Conservation (phyloP, 306 rosid species). For the Betula pendula region DNA sequence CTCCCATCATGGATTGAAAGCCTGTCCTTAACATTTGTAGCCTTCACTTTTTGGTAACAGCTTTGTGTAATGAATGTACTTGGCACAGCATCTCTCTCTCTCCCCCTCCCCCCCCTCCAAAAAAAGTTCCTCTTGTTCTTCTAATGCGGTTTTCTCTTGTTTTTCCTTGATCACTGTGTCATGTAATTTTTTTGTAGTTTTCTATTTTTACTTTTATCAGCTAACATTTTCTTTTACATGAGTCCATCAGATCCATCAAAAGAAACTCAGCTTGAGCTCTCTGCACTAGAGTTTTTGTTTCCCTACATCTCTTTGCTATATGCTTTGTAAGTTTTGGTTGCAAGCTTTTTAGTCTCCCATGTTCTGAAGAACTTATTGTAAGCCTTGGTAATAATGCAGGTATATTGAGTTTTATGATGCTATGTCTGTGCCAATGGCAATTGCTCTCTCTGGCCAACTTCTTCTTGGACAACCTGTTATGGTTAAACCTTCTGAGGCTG, state of each 20-base stretch:
- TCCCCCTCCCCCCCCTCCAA: too few relatives aligned
- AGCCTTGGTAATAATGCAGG: constrained; percentile 67
- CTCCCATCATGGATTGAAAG: constrained; percentile 37
- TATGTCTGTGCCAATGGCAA: constrained; percentile 99
- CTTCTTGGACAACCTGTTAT: constrained; percentile 96
- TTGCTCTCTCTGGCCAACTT: constrained; percentile 94
- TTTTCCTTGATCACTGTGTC: constrained; percentile 22
- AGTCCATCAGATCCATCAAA: constrained; percentile 77
- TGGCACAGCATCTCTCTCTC: too few relatives aligned
- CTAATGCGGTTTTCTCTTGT: constrained; percentile 21
- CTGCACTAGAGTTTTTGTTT: constrained; percentile 83
- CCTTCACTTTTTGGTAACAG: constrained; percentile 19
- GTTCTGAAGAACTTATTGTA: constrained; percentile 53
- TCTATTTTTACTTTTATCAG: constrained; percentile 41
- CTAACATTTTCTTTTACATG: constrained; percentile 71
- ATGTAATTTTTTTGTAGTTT: constrained; percentile 32
- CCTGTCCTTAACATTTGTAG: constrained; percentile 6
- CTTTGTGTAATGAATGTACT: not conserved
- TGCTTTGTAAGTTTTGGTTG: constrained; percentile 78
- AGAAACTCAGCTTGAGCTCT: constrained; percentile 91
- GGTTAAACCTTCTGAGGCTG: constrained; percentile 99
- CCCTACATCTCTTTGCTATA: constrained; percentile 74
- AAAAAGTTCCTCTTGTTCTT: constrained; percentile 22
- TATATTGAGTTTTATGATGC: constrained; percentile 97
- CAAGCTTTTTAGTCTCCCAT: constrained; percentile 25